These are phyloP conservation scores for Lagenidium giganteum DNA, from an alignment of 352 stramenopile genomes.

Conservation along the genomic window DNA sequence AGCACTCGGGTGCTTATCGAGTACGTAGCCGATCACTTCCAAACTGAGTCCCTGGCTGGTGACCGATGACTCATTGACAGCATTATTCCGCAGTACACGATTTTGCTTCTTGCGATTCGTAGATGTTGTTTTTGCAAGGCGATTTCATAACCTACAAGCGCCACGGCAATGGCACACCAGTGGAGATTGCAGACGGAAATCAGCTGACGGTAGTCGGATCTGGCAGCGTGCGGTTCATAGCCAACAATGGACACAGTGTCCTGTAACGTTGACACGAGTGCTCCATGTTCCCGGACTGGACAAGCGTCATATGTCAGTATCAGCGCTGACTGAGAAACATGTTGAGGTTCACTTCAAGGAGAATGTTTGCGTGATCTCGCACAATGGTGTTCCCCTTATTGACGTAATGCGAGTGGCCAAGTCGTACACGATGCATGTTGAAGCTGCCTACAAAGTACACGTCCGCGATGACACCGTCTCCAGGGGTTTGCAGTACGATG, in stretches of 20 bases:
- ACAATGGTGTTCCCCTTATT: neutral
- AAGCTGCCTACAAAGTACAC: constrained; percentile 1
- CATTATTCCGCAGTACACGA: no score
- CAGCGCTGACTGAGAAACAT: constrained; percentile 1
- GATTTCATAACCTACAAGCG: constrained; percentile 5
- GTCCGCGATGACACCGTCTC: no score
- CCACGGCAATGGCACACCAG: neutral
- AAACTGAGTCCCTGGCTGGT: no score
- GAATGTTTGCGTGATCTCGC: constrained; percentile 1
- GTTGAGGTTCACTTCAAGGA: neutral
- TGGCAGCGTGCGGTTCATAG: neutral
- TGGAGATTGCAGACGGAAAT: constrained; percentile 5
- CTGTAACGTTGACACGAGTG: constrained; percentile 1
- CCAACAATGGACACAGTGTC: neutral
- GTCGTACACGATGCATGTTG: constrained; percentile 2
- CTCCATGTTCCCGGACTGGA: constrained; percentile 3
- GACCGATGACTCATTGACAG: constrained; percentile 7
- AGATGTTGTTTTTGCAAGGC: constrained; percentile 3
- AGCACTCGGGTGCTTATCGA: no score
- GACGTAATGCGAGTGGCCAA: neutral
- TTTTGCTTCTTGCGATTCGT: constrained; percentile 3
- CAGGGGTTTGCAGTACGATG: no score
- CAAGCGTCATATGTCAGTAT: constrained; percentile 3
- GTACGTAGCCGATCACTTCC: no score
- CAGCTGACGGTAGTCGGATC: neutral